Conservation (phyloP, 345 rosid species). For the Linum lewisii region DNA sequence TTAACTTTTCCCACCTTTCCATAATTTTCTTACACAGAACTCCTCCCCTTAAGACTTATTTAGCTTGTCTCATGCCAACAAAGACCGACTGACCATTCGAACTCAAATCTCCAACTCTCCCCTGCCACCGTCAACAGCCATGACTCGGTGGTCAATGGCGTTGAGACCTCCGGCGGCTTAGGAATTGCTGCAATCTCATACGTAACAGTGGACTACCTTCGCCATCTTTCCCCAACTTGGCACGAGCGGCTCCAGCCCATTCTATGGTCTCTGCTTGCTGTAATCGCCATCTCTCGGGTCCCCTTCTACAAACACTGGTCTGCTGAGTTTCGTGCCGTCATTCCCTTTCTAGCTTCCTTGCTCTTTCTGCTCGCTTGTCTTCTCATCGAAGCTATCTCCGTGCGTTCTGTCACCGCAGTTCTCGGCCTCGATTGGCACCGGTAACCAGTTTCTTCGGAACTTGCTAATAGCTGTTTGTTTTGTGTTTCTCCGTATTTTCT, state of each 20-base stretch:
- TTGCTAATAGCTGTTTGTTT: not conserved
- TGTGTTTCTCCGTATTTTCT: not conserved
- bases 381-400: constrained; percentile 75
- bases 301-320: constrained; percentile 86
- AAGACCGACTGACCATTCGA: too few relatives aligned
- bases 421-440: constrained; percentile 93
- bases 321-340: constrained; percentile 55
- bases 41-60: too few relatives aligned
- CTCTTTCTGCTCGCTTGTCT: constrained; percentile 65
- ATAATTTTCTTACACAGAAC: too few relatives aligned
- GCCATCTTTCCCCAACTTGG: constrained; percentile 68
- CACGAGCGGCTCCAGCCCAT: constrained; percentile 74
- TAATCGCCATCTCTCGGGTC: constrained; percentile 55
- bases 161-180: constrained; percentile 38
- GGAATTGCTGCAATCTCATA: constrained; percentile 77
- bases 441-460: constrained; percentile 20
- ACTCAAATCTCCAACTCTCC: too few relatives aligned
- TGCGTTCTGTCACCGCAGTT: constrained; percentile 79
- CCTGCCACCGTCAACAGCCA: not conserved
- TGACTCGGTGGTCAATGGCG: constrained; percentile 7
- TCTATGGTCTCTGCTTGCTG: constrained; percentile 63
- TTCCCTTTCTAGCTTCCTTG: constrained; percentile 71
- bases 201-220: constrained; percentile 73
- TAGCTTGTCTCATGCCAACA: too few relatives aligned
- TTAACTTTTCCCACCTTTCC: too few relatives aligned